Evolutionary conservation across 2,329 filamentous ascomycete species (phyloP), one percentile per base, ranked within the genome.

Genomic region (Blastomyces gilchristii): DNA sequence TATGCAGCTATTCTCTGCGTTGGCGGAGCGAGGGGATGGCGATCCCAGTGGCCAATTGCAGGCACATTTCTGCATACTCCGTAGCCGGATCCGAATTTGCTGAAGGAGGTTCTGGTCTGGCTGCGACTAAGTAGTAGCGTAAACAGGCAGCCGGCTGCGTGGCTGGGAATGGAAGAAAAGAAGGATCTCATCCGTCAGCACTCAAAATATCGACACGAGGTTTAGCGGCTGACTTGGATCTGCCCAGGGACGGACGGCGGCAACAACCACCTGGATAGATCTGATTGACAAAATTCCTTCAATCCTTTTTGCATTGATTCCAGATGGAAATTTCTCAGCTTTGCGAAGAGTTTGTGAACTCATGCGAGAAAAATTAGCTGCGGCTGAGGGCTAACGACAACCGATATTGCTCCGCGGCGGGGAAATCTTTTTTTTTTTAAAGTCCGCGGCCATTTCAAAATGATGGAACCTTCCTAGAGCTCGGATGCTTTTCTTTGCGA

Each of bases 161-260:
- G 25, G 41, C 41, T 49, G 25, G 41, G 14, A n/a, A 31, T 43
- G 41, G 43, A 59, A 34, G 41, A 49, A 58, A 59, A 59, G 58
- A 49, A 47, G 58, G 25, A 49, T 59, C 58, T 59, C 41, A 59
- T 47, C 16, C 18, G 58, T 59, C 43, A 59, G 58, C 58, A 59
- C 58, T 39, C 58, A 59, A 59, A 58, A 58, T 22, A 9, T 49
- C 18, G 16, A n/a, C 41, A 47, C 41, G 43, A 59, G 25, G 28
- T 28, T 41, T 31, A 58, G 54, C 18, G 41, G 58, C 41, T 58
- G n/a, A n/a, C 56, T 43, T 34, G 16, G 14, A 59, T 58, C 28
- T n/a, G 34, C 37, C 37, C 34, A 52, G 49, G 49, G 25, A 18
- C 49, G n/a, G 43, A 43, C 41, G 41, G 41, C 41, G 28, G 28